These are phyloP conservation scores for Pestalotiopsis sp. DNA, from an alignment of 2,329 filamentous ascomycete species.

Conservation along the genomic window DNA sequence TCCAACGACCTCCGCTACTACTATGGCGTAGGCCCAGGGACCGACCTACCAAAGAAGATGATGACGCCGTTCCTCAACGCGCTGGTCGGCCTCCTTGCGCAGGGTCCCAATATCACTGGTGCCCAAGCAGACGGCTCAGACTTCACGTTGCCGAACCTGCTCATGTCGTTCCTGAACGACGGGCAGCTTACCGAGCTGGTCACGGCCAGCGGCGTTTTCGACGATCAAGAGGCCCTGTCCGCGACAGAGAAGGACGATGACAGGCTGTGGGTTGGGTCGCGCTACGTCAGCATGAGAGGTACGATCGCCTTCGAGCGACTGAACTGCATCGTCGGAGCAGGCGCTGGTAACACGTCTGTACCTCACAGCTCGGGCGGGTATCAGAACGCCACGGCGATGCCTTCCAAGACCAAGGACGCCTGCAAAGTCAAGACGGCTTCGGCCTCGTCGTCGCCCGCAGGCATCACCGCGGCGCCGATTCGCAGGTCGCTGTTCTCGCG, in stretches of 20 bases:
- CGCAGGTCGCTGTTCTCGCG: constrained; percentile 10
- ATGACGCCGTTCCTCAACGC: constrained; percentile 64
- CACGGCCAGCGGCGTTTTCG: constrained; percentile 63
- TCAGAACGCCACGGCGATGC: constrained; percentile 14
- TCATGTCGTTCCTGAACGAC: constrained; percentile 67
- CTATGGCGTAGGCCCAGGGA: constrained; percentile 64
- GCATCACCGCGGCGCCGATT: constrained; percentile 13
- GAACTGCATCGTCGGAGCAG: constrained; percentile 42
- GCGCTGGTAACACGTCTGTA: neutral
- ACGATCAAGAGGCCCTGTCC: constrained; percentile 53
- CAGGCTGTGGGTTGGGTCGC: constrained; percentile 56
- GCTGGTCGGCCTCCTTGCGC: constrained; percentile 53
- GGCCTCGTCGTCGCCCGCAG: constrained; percentile 13
- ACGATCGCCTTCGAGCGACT: constrained; percentile 67
- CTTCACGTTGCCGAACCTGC: constrained; percentile 57
- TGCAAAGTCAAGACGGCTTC: constrained; percentile 13
- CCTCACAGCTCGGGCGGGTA: neutral
- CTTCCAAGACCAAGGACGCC: constrained; percentile 11
- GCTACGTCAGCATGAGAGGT: constrained; percentile 65
- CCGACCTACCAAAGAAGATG: constrained; percentile 54
- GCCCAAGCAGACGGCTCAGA: constrained; percentile 44
- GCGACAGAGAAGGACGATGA: constrained; percentile 46
- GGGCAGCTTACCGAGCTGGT: constrained; percentile 66
- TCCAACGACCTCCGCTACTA: constrained; percentile 70
- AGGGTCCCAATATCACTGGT: constrained; percentile 53